Evolutionary conservation across 495 filamentous ascomycete genomes (phyloP).

Genomic region (Hyaloscypha bicolor): DNA sequence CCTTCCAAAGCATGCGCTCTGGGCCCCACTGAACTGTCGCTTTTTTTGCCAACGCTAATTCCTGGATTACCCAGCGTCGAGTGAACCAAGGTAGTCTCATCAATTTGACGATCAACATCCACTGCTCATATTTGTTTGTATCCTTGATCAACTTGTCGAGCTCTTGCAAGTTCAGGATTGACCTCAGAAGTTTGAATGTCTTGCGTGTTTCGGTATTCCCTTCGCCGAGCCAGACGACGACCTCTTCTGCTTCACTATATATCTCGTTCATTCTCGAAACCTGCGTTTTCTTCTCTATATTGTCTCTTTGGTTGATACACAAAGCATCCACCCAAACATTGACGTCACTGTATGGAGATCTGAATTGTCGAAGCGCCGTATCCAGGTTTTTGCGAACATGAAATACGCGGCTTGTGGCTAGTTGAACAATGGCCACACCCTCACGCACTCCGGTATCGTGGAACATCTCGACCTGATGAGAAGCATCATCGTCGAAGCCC

Average conservation of each 20-base stretch:
- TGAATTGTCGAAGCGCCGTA: background rate
- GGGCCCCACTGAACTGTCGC: conserved; percentile 36
- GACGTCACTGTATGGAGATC: background rate
- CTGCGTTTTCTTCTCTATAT: conserved; percentile 30
- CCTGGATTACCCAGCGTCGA: conserved; percentile 43
- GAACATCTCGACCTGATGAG: background rate
- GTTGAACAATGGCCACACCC: background rate
- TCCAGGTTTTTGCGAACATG: conserved; percentile 11
- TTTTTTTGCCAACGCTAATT: conserved; percentile 38
- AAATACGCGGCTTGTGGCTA: background rate
- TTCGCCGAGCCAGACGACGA: conserved; percentile 20
- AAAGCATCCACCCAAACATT: conserved; percentile 21
- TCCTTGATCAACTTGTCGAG: conserved; percentile 24
- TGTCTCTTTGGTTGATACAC: conserved; percentile 22
- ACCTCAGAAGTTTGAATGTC: conserved; percentile 19
- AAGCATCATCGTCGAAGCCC: background rate
- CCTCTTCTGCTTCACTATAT: conserved; percentile 27
- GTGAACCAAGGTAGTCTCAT: conserved; percentile 41
- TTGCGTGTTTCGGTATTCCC: background rate
- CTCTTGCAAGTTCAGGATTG: conserved; percentile 16
- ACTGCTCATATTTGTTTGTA: conserved; percentile 28
- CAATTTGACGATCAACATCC: conserved; percentile 28
- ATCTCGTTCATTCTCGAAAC: conserved; percentile 35
- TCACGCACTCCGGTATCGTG: background rate
- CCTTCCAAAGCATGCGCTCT: conserved; percentile 33